Conservation (phyloP, 352 stramenopile species). For the Pythium angustatum region DNA sequence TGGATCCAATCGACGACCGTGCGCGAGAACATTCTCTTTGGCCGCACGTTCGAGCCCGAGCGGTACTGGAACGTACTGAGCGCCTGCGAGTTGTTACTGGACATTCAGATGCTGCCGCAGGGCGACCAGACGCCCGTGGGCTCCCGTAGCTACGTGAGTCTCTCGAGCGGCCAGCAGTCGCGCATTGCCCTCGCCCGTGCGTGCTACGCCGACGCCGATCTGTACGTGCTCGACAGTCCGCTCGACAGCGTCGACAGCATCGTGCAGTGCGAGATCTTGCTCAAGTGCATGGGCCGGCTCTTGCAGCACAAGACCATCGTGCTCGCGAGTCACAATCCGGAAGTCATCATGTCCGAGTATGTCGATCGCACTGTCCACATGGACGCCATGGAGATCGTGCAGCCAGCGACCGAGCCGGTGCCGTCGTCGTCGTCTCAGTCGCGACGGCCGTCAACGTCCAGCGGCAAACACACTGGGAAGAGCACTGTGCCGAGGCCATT, state of each 20-base stretch:
- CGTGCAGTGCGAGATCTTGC: conserved; percentile 88
- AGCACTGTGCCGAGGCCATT: no score
- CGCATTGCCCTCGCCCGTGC: conserved; percentile 35
- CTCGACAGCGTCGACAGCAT: conserved; percentile 50
- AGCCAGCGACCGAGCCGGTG: background rate
- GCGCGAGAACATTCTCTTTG: conserved; percentile 98
- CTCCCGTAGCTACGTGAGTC: conserved; percentile 31
- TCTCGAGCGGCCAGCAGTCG: conserved; percentile 37
- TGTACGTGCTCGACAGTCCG: conserved; percentile 36
- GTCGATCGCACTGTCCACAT: conserved; percentile 28
- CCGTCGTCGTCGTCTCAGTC: no score
- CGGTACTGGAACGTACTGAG: conserved; percentile 70
- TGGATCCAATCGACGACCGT: conserved; percentile 97
- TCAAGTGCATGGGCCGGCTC: conserved; percentile 30
- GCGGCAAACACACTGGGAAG: no score
- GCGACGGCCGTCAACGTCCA: background rate
- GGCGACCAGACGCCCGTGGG: conserved; percentile 37
- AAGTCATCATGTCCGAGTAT: conserved; percentile 40
- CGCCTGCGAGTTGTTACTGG: conserved; percentile 42
- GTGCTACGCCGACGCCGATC: conserved; percentile 35
- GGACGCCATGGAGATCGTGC: conserved; percentile 26
- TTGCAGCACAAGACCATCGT: conserved; percentile 62
- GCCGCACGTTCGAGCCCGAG: conserved; percentile 59
- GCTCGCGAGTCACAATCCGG: conserved; percentile 89
- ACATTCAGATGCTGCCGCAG: conserved; percentile 31